Conservation (phyloP, 2,329 filamentous ascomycete genomes). For the Fusarium veterinarium region DNA sequence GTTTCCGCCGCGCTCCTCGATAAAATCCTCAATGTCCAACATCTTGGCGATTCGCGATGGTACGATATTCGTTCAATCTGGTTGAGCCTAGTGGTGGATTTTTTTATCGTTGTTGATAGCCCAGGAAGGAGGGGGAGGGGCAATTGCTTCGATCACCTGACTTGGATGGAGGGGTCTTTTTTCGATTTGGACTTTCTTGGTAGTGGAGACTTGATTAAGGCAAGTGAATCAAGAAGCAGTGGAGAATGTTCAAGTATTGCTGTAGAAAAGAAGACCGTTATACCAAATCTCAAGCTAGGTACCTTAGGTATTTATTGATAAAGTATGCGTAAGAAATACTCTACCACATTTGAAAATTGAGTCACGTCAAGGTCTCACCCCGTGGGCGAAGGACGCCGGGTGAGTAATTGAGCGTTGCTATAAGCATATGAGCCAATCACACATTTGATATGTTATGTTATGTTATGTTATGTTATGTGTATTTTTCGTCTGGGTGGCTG, state of each 20-base stretch:
- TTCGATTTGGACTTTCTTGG: background rate
- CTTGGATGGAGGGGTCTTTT: slow-evolving; percentile 32
- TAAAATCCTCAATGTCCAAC: slow-evolving; percentile 83
- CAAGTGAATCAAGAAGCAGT: background rate
- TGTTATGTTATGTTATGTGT: no score
- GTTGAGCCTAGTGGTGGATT: slow-evolving; percentile 36
- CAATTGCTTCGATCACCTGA: slow-evolving; percentile 40
- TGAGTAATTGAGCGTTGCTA: background rate
- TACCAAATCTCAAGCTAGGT: background rate
- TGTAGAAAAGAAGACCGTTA: background rate
- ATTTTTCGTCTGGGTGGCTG: no score
- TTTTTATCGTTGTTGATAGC: slow-evolving; percentile 42
- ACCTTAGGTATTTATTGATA: background rate
- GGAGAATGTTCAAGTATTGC: background rate
- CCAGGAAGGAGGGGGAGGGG: slow-evolving; percentile 46
- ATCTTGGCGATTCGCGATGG: slow-evolving; percentile 56
- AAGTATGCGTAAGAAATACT: no score
- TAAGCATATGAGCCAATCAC: background rate
- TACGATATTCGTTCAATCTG: slow-evolving; percentile 29
- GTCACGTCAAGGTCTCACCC: background rate
- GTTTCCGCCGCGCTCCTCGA: slow-evolving; percentile 88
- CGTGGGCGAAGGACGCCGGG: background rate
- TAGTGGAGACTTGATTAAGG: background rate
- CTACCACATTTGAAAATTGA: background rate
- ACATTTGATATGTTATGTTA: no score